A percentile compares a stretch with the other conserved stretches of the same genome.
Conservation (phyloP, 208 protist species). For the Borovskyia barvae region DNA sequence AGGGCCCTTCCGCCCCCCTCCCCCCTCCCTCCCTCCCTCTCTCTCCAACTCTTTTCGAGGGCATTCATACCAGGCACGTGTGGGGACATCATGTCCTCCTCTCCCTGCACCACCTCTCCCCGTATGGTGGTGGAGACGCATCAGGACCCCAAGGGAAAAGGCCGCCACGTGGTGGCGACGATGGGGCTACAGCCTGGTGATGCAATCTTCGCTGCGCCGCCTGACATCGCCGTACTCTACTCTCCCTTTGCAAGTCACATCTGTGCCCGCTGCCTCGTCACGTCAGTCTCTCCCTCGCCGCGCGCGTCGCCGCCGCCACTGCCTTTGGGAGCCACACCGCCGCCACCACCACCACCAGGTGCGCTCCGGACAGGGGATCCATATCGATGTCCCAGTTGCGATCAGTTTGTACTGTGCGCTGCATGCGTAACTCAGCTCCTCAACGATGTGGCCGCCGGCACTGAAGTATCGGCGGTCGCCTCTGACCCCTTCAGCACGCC, state of each 20-base stretch:
- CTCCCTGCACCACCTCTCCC: neutral
- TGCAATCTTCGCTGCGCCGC: constrained; percentile 35
- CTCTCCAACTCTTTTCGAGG: too few species aligned
- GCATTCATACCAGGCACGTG: too few species aligned
- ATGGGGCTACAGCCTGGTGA: constrained; percentile 27
- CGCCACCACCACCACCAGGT: neutral
- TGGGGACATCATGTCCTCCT: neutral
- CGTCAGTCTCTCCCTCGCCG: constrained; percentile 2
- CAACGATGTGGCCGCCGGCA: neutral
- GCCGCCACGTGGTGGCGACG: constrained; percentile 64
- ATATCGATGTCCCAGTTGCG: constrained; percentile 57
- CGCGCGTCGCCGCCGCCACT: neutral
- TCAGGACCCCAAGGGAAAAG: constrained; percentile 20
- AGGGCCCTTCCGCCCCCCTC: too few species aligned
- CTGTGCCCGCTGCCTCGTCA: constrained; percentile 63
- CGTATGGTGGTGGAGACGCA: constrained; percentile 26
- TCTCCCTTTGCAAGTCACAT: constrained; percentile 46
- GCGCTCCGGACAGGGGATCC: neutral
- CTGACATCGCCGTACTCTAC: constrained; percentile 74
- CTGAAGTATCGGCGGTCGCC: neutral
- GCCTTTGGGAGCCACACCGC: too few species aligned
- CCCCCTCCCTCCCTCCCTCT: too few species aligned
- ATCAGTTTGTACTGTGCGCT: constrained; percentile 71
- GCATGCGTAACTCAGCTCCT: constrained; percentile 23
- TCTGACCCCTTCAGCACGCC: neutral